phyloP scores from a whole-genome alignment of 2,329 filamentous ascomycete genomes.

The Scytalidium sp. region DNA sequence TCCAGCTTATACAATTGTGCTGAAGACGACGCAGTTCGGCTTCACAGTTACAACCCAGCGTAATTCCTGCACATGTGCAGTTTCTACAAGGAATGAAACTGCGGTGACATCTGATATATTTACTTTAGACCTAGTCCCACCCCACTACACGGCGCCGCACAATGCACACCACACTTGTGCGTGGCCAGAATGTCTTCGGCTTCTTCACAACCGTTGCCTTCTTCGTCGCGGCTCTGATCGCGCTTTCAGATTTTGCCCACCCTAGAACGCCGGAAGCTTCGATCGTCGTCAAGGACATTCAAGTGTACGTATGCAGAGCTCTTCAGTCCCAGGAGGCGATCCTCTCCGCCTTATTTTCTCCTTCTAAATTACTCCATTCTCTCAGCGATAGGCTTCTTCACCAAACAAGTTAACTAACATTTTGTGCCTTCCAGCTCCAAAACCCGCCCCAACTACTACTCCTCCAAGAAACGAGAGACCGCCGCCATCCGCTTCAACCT shows the following conservation, averaged over 20 bases:
- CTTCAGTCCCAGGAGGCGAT: neutral
- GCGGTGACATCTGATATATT: neutral
- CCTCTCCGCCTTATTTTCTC: neutral
- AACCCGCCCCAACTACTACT: slow-evolving; percentile 95
- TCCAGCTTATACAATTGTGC: neutral
- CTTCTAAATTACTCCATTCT: neutral
- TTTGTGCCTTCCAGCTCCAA: slow-evolving; percentile 57
- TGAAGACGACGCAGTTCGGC: neutral
- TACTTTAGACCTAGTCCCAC: neutral
- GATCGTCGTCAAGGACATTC: slow-evolving; percentile 70
- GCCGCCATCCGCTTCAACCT: slow-evolving; percentile 92
- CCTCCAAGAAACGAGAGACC: slow-evolving; percentile 89
- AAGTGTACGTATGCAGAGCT: slow-evolving; percentile 67
- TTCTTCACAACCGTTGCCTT: slow-evolving; percentile 97
- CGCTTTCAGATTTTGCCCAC: slow-evolving; percentile 70
- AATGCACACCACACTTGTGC: slow-evolving; percentile 87
- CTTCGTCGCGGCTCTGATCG: slow-evolving; percentile 74
- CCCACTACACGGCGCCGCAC: slow-evolving; percentile 1
- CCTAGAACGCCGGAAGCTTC: slow-evolving; percentile 65
- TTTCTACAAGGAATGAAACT: neutral
- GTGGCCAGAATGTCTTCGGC: slow-evolving; percentile 89
- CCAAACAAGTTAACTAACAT: slow-evolving; percentile 11
- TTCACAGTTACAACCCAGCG: neutral
- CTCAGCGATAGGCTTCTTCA: neutral
- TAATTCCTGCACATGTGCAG: neutral